These are phyloP conservation scores for Daldinia loculata DNA, from an alignment of 495 filamentous ascomycete genomes.

Conservation along the genomic window DNA sequence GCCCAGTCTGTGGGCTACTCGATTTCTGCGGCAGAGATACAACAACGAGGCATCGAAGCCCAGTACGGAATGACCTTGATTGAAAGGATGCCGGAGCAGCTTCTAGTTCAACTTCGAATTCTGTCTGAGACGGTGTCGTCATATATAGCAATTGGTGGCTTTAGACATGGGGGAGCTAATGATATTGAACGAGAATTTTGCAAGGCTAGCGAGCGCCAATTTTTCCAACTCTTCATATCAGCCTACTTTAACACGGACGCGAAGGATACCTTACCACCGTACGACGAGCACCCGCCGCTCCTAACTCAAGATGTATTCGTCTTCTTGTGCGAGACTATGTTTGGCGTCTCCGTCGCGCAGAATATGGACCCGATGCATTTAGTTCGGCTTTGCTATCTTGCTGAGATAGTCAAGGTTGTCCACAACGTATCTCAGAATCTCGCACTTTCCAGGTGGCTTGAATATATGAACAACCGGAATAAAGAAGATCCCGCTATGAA, in stretches of 20 bases:
- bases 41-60: conserved; percentile 85
- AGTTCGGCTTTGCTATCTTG: conserved; percentile 87
- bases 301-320: conserved; percentile 82
- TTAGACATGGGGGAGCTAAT: conserved; percentile 66
- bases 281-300: conserved; percentile 69
- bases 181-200: conserved; percentile 72
- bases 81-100: conserved; percentile 83
- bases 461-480: conserved; percentile 47
- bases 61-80: conserved; percentile 78
- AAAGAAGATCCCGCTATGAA: conserved; percentile 49
- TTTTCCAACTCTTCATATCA: conserved; percentile 77
- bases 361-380: conserved; percentile 81
- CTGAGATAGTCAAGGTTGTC: conserved; percentile 85
- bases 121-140: conserved; percentile 87
- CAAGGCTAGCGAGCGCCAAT: conserved; percentile 73
- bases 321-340: conserved; percentile 82
- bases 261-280: conserved; percentile 40
- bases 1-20: conserved; percentile 81
- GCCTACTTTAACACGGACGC: conserved; percentile 55
- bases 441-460: conserved; percentile 50
- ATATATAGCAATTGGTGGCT: conserved; percentile 79
- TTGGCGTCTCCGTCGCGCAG: conserved; percentile 58
- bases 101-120: conserved; percentile 87
- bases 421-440: conserved; percentile 59
- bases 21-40: conserved; percentile 91